Base-by-base conservation (phyloP, 768 basidiomycete genomes). In the Suillus subluteus region DNA sequence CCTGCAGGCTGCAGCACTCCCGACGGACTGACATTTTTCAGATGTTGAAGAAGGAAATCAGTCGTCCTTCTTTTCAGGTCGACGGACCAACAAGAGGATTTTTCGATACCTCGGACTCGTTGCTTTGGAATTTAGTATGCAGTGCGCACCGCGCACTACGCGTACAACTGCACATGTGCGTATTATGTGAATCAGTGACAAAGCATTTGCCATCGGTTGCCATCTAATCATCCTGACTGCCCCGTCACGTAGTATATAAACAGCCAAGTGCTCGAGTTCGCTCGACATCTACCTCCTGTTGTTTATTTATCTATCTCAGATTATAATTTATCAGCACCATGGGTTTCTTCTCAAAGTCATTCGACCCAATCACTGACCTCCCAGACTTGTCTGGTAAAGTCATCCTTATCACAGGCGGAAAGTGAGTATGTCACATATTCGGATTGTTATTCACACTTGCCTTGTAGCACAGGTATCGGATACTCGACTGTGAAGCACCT, bases 341-440 rank as follows among this genome's bases (percentile, higher is more conserved):
- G 40, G 74, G 77, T 48, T 71, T 76, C 46, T 70, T 61, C 13
- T 67, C 73, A 21, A 76, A 63, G 21, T 62, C 71, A 1, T 83
- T 79, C 69, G 67, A 80, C 41, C 81, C 83, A 1, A 68, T 70
- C 0, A 77, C 66, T 2, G 83, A 85, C 68, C 68, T 88, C 40
- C 76, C 80, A 3, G 82, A 84, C 69, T 74, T 86, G 9, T 75
- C 72, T 7, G 85, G 83, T 13, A 86, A 86, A 71, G 84, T 88
- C n/a, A 72, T 78, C 55, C 74, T 88, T 48, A 83, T 89, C 23
- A 88, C 87, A 0, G 88, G 87, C 18, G 86, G 82, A 68, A 88
- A 88, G 55, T 56, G 18, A 56, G 85, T 87, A 64, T 32, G 74
- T 69, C 32, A 23, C 2, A 9, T 2, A 54, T 30, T 6, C 30